Conservation (phyloP, 2,329 filamentous ascomycete species). For the Metarhizium guizhouense region DNA sequence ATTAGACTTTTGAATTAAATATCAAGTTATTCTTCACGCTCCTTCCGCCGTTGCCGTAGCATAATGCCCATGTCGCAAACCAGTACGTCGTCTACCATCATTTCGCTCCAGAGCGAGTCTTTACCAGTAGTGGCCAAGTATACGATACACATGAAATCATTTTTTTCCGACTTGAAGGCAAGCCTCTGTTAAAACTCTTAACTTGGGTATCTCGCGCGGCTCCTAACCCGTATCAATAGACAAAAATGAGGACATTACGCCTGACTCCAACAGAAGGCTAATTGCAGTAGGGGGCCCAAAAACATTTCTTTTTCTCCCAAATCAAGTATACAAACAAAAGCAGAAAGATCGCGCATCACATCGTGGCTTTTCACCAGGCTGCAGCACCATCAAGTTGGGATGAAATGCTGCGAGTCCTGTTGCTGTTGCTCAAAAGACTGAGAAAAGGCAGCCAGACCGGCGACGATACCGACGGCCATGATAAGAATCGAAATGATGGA, state of each 20-base stretch:
- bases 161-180: too few species aligned
- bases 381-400: constrained; percentile 32
- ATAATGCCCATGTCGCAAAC: neutral
- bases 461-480: constrained; percentile 67
- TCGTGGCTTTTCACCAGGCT: neutral
- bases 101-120: neutral
- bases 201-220: too few species aligned
- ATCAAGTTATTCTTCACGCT: neutral
- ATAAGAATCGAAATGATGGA: constrained; percentile 61
- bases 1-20: neutral
- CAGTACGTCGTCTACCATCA: neutral
- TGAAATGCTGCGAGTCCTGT: constrained; percentile 58
- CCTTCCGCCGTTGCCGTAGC: neutral
- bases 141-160: too few species aligned
- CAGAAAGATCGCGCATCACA: neutral
- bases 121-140: neutral
- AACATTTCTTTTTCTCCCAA: neutral
- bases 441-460: constrained; percentile 66
- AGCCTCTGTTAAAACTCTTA: too few species aligned
- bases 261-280: too few species aligned
- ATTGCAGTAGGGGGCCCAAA: too few species aligned
- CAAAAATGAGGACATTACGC: too few species aligned
- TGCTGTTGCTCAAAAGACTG: constrained; percentile 61
- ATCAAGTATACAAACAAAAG: neutral
- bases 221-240: too few species aligned